Evolutionary conservation across 371 early-diverging fungal species (phyloP).

Genomic region (Sporodiniella umbellata): DNA sequence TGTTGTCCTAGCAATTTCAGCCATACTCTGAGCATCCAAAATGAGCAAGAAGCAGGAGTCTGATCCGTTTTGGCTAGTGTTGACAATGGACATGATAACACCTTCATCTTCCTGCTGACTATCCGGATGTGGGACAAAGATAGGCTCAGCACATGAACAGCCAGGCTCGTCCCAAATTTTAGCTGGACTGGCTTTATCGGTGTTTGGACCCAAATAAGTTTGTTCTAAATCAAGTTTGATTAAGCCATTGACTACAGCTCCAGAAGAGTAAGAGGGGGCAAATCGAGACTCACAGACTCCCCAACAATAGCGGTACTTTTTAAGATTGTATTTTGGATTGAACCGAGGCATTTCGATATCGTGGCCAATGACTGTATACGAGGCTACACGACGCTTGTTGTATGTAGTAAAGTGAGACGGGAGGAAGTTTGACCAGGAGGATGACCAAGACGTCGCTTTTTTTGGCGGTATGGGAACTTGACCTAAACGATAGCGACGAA

Average conservation of each 20-base stretch:
- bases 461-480: conserved; percentile 25
- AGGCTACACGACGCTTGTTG: conserved; percentile 41
- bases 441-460: conserved; percentile 1
- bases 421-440: conserved; percentile 9
- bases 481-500: conserved; percentile 41
- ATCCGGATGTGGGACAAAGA: conserved; percentile 57
- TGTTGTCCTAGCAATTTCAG: conserved; percentile 55
- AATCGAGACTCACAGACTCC: conserved; percentile 50
- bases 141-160: conserved; percentile 66
- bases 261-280: conserved; percentile 47
- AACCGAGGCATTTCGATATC: conserved; percentile 63
- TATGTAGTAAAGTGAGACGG: conserved; percentile 18
- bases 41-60: conserved; percentile 57
- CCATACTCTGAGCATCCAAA: conserved; percentile 56
- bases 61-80: conserved; percentile 23
- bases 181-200: conserved; percentile 24
- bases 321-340: conserved; percentile 44
- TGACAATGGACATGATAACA: conserved; percentile 58
- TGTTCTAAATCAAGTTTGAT: conserved; percentile 55
- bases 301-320: conserved; percentile 53
- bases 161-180: conserved; percentile 49
- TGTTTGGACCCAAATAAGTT: conserved; percentile 29
- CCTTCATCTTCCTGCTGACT: conserved; percentile 64
- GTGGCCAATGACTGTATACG: conserved; percentile 36
- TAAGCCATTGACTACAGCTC: conserved; percentile 47